Conservation (phyloP, 2,329 filamentous ascomycete genomes). For the Penicillium sp. region DNA sequence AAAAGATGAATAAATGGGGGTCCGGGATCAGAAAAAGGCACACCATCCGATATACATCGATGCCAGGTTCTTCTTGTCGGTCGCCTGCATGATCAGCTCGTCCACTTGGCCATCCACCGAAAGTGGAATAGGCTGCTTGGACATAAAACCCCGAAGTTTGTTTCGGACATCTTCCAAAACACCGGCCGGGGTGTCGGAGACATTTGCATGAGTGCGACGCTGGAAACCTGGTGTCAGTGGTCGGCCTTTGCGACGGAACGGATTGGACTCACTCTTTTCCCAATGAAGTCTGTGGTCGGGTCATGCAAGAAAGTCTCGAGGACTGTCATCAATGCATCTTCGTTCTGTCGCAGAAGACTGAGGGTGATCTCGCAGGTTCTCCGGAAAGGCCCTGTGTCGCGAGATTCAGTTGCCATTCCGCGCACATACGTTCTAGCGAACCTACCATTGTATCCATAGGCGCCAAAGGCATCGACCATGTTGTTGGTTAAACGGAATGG, state of each 20-base stretch:
- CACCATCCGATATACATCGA: conserved; percentile 98
- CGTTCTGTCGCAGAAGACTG: conserved; percentile 78
- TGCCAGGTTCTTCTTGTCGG: conserved; percentile 73
- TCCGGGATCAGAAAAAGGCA: conserved; percentile 58
- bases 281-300: conserved; percentile 88
- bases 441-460: conserved; percentile 79
- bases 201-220: conserved; percentile 51
- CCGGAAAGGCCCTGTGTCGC: conserved; percentile 67
- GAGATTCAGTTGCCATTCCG: not conserved
- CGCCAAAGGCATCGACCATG: conserved; percentile 96
- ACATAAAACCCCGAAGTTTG: conserved; percentile 80
- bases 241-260: not conserved
- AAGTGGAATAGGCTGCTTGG: conserved; percentile 85
- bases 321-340: conserved; percentile 96
- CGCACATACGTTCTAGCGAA: not conserved
- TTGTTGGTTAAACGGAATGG: conserved; percentile 98
- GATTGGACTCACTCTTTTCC: conserved; percentile 57
- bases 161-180: conserved; percentile 85
- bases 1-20: not conserved
- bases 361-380: conserved; percentile 88
- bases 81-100: conserved; percentile 84
- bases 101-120: conserved; percentile 98
- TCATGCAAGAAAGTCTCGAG: conserved; percentile 97
- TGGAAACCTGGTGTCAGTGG: conserved; percentile 21
- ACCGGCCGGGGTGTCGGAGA: conserved; percentile 69